phyloP scores from a whole-genome alignment of 2,329 filamentous ascomycete genomes.

The Cytospora schulzeri region DNA sequence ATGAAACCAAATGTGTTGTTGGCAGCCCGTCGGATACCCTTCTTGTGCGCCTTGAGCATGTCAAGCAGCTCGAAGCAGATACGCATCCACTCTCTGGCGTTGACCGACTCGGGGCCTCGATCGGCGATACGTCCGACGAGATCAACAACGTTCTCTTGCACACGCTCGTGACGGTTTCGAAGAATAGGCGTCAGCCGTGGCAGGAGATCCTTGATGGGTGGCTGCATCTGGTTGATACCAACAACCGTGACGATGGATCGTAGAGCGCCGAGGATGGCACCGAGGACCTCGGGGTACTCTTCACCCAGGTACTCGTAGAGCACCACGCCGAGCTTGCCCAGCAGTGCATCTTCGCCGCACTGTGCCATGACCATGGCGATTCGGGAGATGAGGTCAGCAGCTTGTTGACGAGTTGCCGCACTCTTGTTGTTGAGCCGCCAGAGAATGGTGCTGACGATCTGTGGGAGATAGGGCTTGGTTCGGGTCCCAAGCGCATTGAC shows the following conservation, averaged over 20 bases:
- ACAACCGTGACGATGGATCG: conserved; percentile 97
- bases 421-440: conserved; percentile 98
- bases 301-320: conserved; percentile 98
- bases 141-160: conserved; percentile 98
- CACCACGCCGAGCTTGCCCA: conserved; percentile 92
- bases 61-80: conserved; percentile 99
- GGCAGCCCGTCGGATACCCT: conserved; percentile 94
- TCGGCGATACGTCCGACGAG: conserved; percentile 97
- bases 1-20: conserved; percentile 99
- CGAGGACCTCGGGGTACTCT: conserved; percentile 96
- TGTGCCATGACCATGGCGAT: conserved; percentile 99
- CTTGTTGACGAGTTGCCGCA: conserved; percentile 93
- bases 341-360: conserved; percentile 91
- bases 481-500: conserved; percentile 92
- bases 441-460: conserved; percentile 95
- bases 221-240: conserved; percentile 97
- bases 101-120: conserved; percentile 93
- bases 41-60: conserved; percentile 99
- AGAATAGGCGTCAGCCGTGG: conserved; percentile 96
- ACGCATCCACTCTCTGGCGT: conserved; percentile 98
- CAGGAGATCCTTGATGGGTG: conserved; percentile 92
- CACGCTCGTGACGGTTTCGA: conserved; percentile 97
- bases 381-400: conserved; percentile 92
- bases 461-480: conserved; percentile 94
- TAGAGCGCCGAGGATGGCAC: conserved; percentile 91